Base-by-base conservation (phyloP, 2,329 filamentous ascomycete species). In the Aspergillus ustus region DNA sequence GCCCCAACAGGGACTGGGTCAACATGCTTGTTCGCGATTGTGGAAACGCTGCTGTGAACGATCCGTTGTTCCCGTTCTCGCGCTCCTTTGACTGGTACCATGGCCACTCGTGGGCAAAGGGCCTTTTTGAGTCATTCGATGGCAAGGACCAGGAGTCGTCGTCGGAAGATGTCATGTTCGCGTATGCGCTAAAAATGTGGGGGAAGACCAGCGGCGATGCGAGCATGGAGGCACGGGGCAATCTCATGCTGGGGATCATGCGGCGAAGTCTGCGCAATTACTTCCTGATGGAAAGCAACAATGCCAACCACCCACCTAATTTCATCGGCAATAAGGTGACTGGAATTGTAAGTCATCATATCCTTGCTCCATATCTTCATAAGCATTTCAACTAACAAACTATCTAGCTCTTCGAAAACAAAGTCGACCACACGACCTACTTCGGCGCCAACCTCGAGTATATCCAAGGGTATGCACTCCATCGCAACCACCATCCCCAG, bases 101-200 rank as follows among this genome's bases (percentile, higher is more conserved):
- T 71, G 95, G 94, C 2, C 95, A 98, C 82, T 93, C 90, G 61
- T 97, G 94, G 92, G 94, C 94, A 2, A 92, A 84, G 70, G 81
- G 80, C 1, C 73, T 85, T 1, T 83, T 81, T 63, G 80, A 81
- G 48, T 84, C 83, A 19, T 81, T 78, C 6, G 84, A 86, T 57
- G 83, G 83, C 7, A 84, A 83, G 62, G 82, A 84, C 45, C 77
- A 83, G 78, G 95, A 98, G 75, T 95, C 91, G 31, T 92, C 90
- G 50, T 94, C 91, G 0, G 94, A 98, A 78, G 95, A 98, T 76
- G 87, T 88, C 65, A 93, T 97, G 87, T 89, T 91, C 62, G 87
- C 88, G 7, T 97, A 95, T 75, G 92, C 90, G 0, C 78, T 97
- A 72, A 96, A 97, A 82, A 92, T 98, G 89, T 98, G 95, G 95